Percentiles rank a stretch among this genome's conserved stretches.
phyloP scores from a whole-genome alignment of 2,329 filamentous ascomycete species.

The Laburnicola sp. region DNA sequence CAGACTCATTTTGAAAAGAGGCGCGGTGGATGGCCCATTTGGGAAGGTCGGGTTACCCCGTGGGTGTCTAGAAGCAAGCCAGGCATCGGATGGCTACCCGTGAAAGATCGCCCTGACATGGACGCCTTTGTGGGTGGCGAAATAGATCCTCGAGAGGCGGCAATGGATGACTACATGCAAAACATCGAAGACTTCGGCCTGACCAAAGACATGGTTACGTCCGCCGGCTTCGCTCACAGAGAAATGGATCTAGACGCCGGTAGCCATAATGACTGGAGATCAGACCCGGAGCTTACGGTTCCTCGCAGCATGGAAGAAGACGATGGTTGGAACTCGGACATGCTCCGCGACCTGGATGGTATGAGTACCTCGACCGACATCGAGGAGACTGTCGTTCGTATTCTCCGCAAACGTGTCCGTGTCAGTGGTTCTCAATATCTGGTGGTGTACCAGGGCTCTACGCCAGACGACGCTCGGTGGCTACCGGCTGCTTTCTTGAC shows the following conservation, averaged over 20 bases:
- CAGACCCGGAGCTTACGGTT: conserved; percentile 18
- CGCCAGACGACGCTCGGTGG: conserved; percentile 56
- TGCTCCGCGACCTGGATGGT: conserved; percentile 53
- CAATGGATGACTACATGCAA: conserved; percentile 70
- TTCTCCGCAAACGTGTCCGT: conserved; percentile 53
- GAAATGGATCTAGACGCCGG: conserved; percentile 39
- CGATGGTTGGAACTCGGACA: conserved; percentile 50
- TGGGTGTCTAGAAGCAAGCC: conserved; percentile 44
- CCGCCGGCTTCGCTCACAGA: conserved; percentile 35
- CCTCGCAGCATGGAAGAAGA: conserved; percentile 15
- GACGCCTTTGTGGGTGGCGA: conserved; percentile 25
- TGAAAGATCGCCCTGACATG: conserved; percentile 24
- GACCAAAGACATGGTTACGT: conserved; percentile 31
- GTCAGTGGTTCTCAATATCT: conserved; percentile 55
- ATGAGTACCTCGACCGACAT: conserved; percentile 56
- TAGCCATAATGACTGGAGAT: conserved; percentile 39
- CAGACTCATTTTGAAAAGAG: conserved; percentile 30
- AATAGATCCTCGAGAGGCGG: conserved; percentile 30
- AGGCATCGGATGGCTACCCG: conserved; percentile 41
- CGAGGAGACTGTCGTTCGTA: conserved; percentile 46
- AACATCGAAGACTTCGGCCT: conserved; percentile 60
- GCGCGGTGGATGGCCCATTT: conserved; percentile 30
- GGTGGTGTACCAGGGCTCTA: conserved; percentile 52
- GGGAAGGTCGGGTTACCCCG: conserved; percentile 33
- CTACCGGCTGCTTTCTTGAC: conserved; percentile 41